Evolutionary conservation across 129 eudicot species (phyloP).

Genomic region (Saussurea involucrata): DNA sequence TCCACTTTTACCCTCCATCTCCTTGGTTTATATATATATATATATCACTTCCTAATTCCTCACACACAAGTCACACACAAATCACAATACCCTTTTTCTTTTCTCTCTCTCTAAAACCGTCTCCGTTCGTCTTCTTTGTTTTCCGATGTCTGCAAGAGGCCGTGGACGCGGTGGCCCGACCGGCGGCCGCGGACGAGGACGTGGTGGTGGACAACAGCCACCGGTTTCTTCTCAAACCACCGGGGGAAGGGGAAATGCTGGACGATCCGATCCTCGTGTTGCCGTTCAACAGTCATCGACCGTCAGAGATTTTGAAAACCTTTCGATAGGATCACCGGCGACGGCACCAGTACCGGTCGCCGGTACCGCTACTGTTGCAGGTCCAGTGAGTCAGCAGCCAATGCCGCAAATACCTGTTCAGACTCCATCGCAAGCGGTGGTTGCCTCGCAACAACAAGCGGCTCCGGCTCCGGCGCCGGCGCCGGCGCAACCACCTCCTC

Average conservation of each 20-base stretch:
- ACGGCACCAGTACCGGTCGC: neutral
- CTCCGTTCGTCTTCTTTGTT: neutral
- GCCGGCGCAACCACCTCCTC: neutral
- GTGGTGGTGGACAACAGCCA: constrained; percentile 7
- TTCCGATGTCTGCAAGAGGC: constrained; percentile 40
- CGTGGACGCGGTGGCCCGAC: constrained; percentile 34
- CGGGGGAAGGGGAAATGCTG: constrained; percentile 27
- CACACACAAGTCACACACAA: neutral
- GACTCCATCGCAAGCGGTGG: neutral
- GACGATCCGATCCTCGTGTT: neutral
- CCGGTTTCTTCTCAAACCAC: neutral
- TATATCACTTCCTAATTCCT: neutral
- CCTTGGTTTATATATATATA: neutral
- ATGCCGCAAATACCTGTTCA: constrained; percentile 6
- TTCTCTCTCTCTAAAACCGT: constrained; percentile 24
- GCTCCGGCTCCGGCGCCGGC: neutral
- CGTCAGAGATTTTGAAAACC: neutral
- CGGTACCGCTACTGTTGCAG: neutral
- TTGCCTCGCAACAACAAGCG: constrained; percentile 6
- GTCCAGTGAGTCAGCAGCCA: constrained; percentile 4
- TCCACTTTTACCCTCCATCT: neutral
- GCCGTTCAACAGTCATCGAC: neutral
- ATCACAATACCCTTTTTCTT: neutral
- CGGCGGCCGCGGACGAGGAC: constrained; percentile 33
- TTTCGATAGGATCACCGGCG: constrained; percentile 10